Percentiles rank a stretch among this genome's conserved stretches.
Evolutionary conservation across 805 yeast genomes (phyloP).

Genomic region (Yarrowia yakushimensis): DNA sequence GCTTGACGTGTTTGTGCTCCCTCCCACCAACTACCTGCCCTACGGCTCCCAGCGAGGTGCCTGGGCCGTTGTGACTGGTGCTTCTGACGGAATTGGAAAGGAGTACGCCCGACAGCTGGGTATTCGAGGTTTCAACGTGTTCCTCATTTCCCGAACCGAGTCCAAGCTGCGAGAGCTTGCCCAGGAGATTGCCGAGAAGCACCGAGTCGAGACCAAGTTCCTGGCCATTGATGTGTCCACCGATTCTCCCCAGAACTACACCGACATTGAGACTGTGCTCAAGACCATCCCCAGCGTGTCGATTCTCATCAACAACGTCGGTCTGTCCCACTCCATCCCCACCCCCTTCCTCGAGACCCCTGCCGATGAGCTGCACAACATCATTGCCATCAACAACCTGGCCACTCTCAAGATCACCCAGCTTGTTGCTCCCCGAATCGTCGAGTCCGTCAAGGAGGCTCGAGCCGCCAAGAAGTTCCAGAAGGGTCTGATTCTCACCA

Average conservation of each 20-base stretch:
- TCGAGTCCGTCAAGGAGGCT: constrained; percentile 47
- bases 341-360: constrained; percentile 85
- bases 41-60: constrained; percentile 70
- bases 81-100: constrained; percentile 96
- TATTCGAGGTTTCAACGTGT: constrained; percentile 72
- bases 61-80: constrained; percentile 97
- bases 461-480: constrained; percentile 30
- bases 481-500: constrained; percentile 73
- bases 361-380: constrained; percentile 67
- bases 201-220: constrained; percentile 58
- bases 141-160: constrained; percentile 79
- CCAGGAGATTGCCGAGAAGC: constrained; percentile 56
- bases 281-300: constrained; percentile 55
- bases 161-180: constrained; percentile 68
- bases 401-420: constrained; percentile 84
- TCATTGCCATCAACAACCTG: constrained; percentile 78
- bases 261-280: constrained; percentile 46
- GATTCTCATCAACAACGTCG: constrained; percentile 86
- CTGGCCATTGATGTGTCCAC: constrained; percentile 76
- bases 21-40: constrained; percentile 52
- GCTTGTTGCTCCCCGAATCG: constrained; percentile 68
- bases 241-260: constrained; percentile 58
- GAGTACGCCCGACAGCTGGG: constrained; percentile 89
- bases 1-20: constrained; percentile 54
- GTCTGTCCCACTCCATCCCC: constrained; percentile 91